These are phyloP conservation scores for Solanum bulbocastanum DNA, from an alignment of 257 asterid genomes.

Conservation along the genomic window DNA sequence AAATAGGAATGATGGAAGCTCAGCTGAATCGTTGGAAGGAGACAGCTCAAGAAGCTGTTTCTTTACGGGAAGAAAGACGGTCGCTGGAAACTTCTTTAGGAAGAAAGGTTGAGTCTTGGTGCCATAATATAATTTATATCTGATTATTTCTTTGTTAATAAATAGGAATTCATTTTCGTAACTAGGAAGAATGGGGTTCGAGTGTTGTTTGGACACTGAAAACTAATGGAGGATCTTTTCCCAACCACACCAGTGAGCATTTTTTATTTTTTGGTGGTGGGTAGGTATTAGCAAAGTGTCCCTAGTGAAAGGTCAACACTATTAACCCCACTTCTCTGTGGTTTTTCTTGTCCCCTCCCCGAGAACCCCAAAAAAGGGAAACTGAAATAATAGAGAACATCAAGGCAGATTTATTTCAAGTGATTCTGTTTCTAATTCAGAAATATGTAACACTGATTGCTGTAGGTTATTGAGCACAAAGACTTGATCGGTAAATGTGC, in stretches of 20 bases:
- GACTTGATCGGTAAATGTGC: slow-evolving; percentile 44
- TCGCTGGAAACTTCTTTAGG: slow-evolving; percentile 49
- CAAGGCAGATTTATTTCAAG: neutral
- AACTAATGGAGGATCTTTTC: neutral
- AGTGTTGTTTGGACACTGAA: neutral
- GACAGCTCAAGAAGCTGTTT: slow-evolving; percentile 75
- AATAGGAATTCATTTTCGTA: neutral
- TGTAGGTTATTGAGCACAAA: slow-evolving; percentile 68
- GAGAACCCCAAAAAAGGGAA: neutral
- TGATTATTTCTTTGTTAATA: neutral
- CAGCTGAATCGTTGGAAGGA: slow-evolving; percentile 78
- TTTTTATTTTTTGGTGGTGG: neutral
- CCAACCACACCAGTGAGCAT: neutral
- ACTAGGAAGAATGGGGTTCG: neutral
- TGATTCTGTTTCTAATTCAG: neutral
- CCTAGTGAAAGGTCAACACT: neutral
- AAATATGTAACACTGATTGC: slow-evolving; percentile 7
- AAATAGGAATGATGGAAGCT: slow-evolving; percentile 75
- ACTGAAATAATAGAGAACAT: neutral
- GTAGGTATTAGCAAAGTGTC: neutral
- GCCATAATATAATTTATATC: neutral
- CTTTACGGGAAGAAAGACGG: slow-evolving; percentile 63
- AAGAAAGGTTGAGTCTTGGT: slow-evolving; percentile 40
- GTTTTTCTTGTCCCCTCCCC: neutral
- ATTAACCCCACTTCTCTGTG: neutral